Evolutionary conservation across 2,329 filamentous ascomycete genomes (phyloP), one percentile per base, ranked within the genome.

Genomic region (Berkeleyomyces rouxiae): DNA sequence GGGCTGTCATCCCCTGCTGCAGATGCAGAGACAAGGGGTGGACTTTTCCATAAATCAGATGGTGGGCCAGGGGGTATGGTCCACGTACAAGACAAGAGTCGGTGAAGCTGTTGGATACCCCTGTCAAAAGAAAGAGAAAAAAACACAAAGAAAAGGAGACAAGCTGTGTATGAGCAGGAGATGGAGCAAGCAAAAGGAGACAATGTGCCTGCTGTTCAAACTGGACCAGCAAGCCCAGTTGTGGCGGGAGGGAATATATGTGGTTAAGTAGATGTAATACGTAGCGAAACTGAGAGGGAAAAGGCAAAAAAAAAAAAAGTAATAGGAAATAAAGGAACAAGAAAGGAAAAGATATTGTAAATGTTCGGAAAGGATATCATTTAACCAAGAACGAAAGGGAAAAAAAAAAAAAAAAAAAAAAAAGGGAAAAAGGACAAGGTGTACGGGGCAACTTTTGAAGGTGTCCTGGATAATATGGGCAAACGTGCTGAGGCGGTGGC

Each of bases 361-460:
- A 55, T 55, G 49, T 55, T 55, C 49, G 49, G 37, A 55, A 55
- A 55, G 49, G 49, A 55, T 69, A 64, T 64, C 63, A 64, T 62
- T 44, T 31, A 62, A 59, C 60, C 60, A 42, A 59, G 55, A 71
- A 66, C 68, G 63, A 67, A 66, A 66, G 65, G 64, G 65, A 67
- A 67, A 65, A 63, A 66, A 23, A 64, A 64, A 42, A 62, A 57
- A 58, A 68, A 64, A 58, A 62, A 62, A 63, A 59, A 59, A 42
- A 62, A n/a, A n/a, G n/a, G 23, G 23, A 23, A 23, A 23, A 65
- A 67, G 36, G 58, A 46, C 66, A 65, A 64, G n/a, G 57, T 43
- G 39, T 59, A 46, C n/a, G 51, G 53, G 53, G 63, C 51, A 64
- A 61, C 39, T 64, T 62, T 62, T 64, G 59, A 61, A 58, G 63